Evolutionary conservation across 2,329 filamentous ascomycete genomes (phyloP).

Genomic region (Fusarium sp.): DNA sequence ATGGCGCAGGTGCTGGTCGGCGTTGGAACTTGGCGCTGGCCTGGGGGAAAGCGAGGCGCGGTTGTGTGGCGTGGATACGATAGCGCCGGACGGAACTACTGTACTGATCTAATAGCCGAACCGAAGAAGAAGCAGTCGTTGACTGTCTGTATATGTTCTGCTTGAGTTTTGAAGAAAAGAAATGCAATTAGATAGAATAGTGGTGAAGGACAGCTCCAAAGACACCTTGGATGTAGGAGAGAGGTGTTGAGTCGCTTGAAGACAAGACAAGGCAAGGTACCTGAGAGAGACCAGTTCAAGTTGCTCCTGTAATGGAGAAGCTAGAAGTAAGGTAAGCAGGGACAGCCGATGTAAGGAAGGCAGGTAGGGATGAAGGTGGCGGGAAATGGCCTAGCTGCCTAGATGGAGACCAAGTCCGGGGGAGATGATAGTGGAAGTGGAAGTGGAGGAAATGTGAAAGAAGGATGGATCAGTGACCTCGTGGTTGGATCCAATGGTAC

Average conservation of each 20-base stretch:
- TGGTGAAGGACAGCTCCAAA: neutral
- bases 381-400: conserved; percentile 36
- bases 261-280: conserved; percentile 1
- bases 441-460: conserved; percentile 26
- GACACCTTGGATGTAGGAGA: conserved; percentile 6
- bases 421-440: conserved; percentile 18
- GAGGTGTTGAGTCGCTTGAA: conserved; percentile 7
- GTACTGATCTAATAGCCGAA: conserved; percentile 33
- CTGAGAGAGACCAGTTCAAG: neutral
- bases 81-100: conserved; percentile 37
- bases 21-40: conserved; percentile 17
- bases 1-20: conserved; percentile 23
- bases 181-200: neutral
- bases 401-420: conserved; percentile 33
- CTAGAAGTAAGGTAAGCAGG: conserved; percentile 5
- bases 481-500: conserved; percentile 30
- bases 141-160: neutral
- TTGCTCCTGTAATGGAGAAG: neutral
- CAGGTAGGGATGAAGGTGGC: conserved; percentile 37
- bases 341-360: conserved; percentile 3
- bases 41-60: conserved; percentile 39
- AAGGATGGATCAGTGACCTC: conserved; percentile 27
- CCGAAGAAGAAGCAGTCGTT: conserved; percentile 8
- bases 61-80: conserved; percentile 43
- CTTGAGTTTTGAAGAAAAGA: conserved; percentile 7